Conservation (phyloP, 2,329 filamentous ascomycete genomes). For the Apiospora arundinis region DNA sequence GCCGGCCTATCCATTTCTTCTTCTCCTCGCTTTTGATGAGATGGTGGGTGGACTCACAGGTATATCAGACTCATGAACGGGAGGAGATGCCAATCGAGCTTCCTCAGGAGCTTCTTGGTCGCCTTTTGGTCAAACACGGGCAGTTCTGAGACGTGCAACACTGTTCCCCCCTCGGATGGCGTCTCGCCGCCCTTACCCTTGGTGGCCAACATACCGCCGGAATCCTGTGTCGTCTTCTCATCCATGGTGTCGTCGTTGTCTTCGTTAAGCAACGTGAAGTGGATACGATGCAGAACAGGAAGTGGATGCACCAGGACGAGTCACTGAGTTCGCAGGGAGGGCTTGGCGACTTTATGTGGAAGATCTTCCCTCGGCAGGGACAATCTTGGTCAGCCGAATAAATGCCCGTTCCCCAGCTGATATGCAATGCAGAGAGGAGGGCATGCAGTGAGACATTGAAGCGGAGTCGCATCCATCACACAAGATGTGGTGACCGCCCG, state of each 20-base stretch:
- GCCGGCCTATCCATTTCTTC: background rate
- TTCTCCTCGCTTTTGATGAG: background rate
- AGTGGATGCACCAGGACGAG: background rate
- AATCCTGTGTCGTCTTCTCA: background rate
- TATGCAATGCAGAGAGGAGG: background rate
- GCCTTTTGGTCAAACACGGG: conserved; percentile 40
- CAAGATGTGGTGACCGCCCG: background rate
- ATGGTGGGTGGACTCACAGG: conserved; percentile 44
- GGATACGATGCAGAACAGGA: background rate
- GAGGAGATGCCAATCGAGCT: conserved; percentile 61
- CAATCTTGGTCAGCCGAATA: background rate
- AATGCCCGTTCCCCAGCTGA: background rate
- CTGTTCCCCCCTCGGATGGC: background rate
- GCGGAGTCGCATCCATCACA: background rate
- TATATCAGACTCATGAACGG: conserved; percentile 67
- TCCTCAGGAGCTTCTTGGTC: conserved; percentile 58
- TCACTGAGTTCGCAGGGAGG: background rate
- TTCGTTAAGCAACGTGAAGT: background rate
- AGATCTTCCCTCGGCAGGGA: background rate
- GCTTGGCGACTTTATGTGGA: background rate
- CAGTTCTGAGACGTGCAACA: conserved; percentile 20
- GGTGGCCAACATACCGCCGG: background rate
- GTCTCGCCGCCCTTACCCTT: conserved; percentile 17
- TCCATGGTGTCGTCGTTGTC: background rate
- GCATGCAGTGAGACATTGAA: background rate